These are phyloP conservation scores for Aspergillus sp. DNA, from an alignment of 2,329 filamentous ascomycete genomes.

Conservation along the genomic window DNA sequence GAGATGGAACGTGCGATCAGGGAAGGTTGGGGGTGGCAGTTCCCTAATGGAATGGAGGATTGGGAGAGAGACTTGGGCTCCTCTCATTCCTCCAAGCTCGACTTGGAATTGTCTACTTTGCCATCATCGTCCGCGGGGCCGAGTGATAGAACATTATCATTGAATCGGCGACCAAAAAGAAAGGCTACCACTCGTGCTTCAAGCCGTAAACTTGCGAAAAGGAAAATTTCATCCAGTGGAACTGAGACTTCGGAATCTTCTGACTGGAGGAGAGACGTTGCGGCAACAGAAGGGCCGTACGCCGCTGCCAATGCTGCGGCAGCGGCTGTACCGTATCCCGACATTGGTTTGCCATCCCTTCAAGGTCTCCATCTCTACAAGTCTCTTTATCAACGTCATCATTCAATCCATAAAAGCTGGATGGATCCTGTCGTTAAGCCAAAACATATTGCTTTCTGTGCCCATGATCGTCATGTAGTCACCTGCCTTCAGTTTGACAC, in stretches of 20 bases:
- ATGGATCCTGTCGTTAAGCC: constrained; percentile 79
- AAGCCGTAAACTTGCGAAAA: constrained; percentile 53
- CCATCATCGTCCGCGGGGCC: constrained; percentile 18
- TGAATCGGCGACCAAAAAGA: constrained; percentile 39
- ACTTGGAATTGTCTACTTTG: constrained; percentile 29
- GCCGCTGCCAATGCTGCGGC: constrained; percentile 81
- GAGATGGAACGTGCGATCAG: constrained; percentile 81
- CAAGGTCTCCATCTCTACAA: constrained; percentile 90
- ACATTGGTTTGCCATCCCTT: constrained; percentile 71
- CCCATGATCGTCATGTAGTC: constrained; percentile 92
- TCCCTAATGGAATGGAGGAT: constrained; percentile 68
- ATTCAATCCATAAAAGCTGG: constrained; percentile 88
- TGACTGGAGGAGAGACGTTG: constrained; percentile 43
- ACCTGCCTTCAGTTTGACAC: constrained; percentile 97
- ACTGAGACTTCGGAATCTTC: constrained; percentile 36
- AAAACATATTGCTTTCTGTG: constrained; percentile 90
- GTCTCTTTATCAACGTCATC: constrained; percentile 87
- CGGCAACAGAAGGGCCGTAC: constrained; percentile 71
- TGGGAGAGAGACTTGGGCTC: constrained; percentile 76
- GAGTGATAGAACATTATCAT: constrained; percentile 19
- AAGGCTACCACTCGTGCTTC: constrained; percentile 44
- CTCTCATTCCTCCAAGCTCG: constrained; percentile 34
- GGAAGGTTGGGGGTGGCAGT: constrained; percentile 98
- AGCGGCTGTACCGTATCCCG: constrained; percentile 73
- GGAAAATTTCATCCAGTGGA: constrained; percentile 46